Evolutionary conservation across 139 green algal species (phyloP), one percentile per base, ranked within the genome.

Genomic region (Closterium sp.): DNA sequence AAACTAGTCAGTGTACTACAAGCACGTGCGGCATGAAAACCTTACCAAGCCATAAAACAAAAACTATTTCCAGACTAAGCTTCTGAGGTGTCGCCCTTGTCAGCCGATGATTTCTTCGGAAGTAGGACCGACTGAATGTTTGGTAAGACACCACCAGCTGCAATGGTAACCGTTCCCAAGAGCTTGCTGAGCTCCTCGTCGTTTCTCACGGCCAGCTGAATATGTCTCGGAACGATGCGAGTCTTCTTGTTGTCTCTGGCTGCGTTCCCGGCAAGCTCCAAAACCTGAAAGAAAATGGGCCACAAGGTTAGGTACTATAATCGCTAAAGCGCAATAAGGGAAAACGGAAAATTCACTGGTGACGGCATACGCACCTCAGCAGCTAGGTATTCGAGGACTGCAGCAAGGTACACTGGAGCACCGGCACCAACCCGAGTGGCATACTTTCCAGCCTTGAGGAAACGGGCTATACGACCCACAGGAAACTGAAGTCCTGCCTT

Each of bases 401-500:
- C 96, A 28, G 96, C 96, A 70, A 97, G 93, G 95, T 97, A 97
- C 22, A 97, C 96, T 42, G 96, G 96, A 24, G 96, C 95, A 73
- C 96, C 96, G 89, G 96, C 96, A 45, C 96, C 96, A 22, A 97
- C 92, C 32, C 95, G 93, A 28, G 89, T 96, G 86, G 97, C 97
- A 95, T 97, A 98, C 90, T 97, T 97, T 94, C 97, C 97, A 88
- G 96, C 42, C 92, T 98, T 98, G 31, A 98, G 94, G 94, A 97
- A 98, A 70, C 97, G 95, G 32, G 97, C 97, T 87, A 98, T 96
- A 91, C 97, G 96, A 87, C 97, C 97, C 70, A 98, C 97, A 27
- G 97, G 97, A 96, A 98, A 98, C 95, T 98, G 97, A 45, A 98
- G 97, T 1, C 97, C 97, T 31, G 97, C 97, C 97, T 99, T 99